phyloP scores from a whole-genome alignment of 805 yeast species.

The Cephaloascus albidus region DNA sequence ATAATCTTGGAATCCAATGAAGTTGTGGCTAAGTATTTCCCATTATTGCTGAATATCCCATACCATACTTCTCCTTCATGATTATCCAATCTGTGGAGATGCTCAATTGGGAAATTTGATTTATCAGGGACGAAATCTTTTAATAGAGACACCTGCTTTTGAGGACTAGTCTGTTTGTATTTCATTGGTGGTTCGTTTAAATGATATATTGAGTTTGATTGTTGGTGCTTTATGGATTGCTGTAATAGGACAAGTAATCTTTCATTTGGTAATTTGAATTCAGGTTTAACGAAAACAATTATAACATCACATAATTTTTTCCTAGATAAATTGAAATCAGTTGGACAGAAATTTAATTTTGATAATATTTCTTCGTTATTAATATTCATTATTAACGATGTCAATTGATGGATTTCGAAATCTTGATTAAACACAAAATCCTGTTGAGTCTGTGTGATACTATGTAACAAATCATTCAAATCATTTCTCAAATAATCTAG shows the following conservation, averaged over 20 bases:
- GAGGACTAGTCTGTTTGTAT: neutral
- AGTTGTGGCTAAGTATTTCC: slow-evolving; percentile 68
- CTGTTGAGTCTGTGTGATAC: neutral
- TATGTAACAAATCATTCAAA: slow-evolving; percentile 5
- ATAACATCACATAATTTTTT: slow-evolving; percentile 17
- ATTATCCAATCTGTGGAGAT: slow-evolving; percentile 33
- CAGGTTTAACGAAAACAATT: slow-evolving; percentile 37
- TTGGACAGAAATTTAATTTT: neutral
- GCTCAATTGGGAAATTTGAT: slow-evolving; percentile 35
- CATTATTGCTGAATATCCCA: slow-evolving; percentile 68
- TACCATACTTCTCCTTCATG: slow-evolving; percentile 82
- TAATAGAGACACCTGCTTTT: neutral
- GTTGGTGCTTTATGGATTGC: slow-evolving; percentile 43
- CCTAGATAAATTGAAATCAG: neutral
- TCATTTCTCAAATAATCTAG: slow-evolving; percentile 9
- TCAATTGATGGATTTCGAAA: slow-evolving; percentile 14
- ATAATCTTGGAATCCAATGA: slow-evolving; percentile 57
- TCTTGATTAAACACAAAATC: slow-evolving; percentile 3
- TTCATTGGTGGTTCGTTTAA: slow-evolving; percentile 12
- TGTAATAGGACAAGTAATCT: slow-evolving; percentile 39
- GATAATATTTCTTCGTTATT: neutral
- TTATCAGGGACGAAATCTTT: slow-evolving; percentile 8
- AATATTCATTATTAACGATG: slow-evolving; percentile 16
- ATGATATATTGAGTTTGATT: slow-evolving; percentile 21
- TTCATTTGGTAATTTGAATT: slow-evolving; percentile 42